Conservation (phyloP, 2,329 filamentous ascomycete species). For the Tolypocladium album region DNA sequence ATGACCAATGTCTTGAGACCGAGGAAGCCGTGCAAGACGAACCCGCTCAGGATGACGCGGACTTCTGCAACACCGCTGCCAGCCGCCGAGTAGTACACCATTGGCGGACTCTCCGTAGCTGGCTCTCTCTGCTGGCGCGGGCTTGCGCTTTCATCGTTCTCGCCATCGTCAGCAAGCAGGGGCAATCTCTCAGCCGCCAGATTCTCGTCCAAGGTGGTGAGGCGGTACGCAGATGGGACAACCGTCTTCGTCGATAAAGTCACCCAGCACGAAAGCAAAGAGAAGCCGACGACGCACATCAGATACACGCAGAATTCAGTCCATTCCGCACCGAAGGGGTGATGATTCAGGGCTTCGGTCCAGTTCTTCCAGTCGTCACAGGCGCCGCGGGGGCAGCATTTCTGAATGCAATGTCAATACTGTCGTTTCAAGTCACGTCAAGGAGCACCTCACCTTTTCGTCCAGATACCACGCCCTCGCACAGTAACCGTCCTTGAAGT, state of each 20-base stretch:
- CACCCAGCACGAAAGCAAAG: constrained; percentile 63
- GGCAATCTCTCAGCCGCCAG: constrained; percentile 54
- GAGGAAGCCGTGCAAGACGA: constrained; percentile 91
- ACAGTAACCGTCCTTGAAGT: constrained; percentile 88
- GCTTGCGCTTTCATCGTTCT: constrained; percentile 32
- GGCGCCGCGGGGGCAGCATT: constrained; percentile 42
- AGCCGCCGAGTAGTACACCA: constrained; percentile 92
- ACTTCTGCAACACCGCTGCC: constrained; percentile 96
- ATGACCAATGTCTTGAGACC: constrained; percentile 77
- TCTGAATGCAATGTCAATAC: constrained; percentile 17
- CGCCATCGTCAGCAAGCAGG: constrained; percentile 25
- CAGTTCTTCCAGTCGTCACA: constrained; percentile 48
- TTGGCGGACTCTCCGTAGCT: constrained; percentile 43
- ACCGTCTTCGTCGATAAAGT: constrained; percentile 89
- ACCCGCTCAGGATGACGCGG: constrained; percentile 94
- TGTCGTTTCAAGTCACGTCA: background rate
- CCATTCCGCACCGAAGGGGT: constrained; percentile 40
- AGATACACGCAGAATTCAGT: constrained; percentile 75
- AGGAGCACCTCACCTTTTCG: constrained; percentile 42
- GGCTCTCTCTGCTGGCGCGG: constrained; percentile 27
- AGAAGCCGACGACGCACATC: constrained; percentile 56
- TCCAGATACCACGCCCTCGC: constrained; percentile 57
- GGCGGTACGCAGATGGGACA: constrained; percentile 76
- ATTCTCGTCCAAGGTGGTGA: constrained; percentile 88
- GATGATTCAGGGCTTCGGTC: constrained; percentile 36